Base-by-base conservation (phyloP, 129 eudicot genomes). In the sunflower (Helianthus annuus) region DNA sequence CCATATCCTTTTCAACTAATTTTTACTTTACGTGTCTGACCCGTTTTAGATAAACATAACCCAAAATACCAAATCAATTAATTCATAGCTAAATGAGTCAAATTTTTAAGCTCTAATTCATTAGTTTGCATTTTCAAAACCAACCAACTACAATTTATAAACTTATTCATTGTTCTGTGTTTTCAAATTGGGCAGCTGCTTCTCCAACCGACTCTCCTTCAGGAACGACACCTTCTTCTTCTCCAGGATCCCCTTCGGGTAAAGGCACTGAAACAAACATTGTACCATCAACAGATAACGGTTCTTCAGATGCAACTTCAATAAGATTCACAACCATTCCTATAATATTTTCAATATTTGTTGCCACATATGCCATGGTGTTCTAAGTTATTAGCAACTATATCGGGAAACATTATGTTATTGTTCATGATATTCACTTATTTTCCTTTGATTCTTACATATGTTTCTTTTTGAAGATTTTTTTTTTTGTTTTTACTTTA, bases 271-370 rank as follows among this genome's bases (percentile, higher is more conserved):
- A 78, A 63, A 55, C 89, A 9, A 81, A 89, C 59, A 79, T 72
- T 0, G 72, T 75, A 67, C 96, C 91, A 59, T 70, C 87, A 58
- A 76, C 87, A 22, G 84, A 81, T 51, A 78, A 59, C 58, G 87
- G 87, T 65, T 74, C 90, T 73, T 86, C 90, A 3, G 92, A 78
- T 44, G 88, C 86, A 84, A 78, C 79, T 74, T 65, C 87, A 38
- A 77, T 58, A 70, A 84, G 66, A 76, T 49, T 89, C 58, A 76
- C 83, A 51, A 69, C 77, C 74, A 67, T 72, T 82, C 73, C 83
- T 66, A 56, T 78, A 16, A 71, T 65, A 80, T 46, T 64, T 80
- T 42, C 51, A 6, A 53, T 70, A 62, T 55, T 77, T 52, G 40
- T 52, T 51, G 66, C 71, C 56, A 16, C 63, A 1, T 70, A 70